Evolutionary conservation across 2,329 filamentous ascomycete species (phyloP), one percentile per base, ranked within the genome.

Genomic region (Fusarium tjaetaba): DNA sequence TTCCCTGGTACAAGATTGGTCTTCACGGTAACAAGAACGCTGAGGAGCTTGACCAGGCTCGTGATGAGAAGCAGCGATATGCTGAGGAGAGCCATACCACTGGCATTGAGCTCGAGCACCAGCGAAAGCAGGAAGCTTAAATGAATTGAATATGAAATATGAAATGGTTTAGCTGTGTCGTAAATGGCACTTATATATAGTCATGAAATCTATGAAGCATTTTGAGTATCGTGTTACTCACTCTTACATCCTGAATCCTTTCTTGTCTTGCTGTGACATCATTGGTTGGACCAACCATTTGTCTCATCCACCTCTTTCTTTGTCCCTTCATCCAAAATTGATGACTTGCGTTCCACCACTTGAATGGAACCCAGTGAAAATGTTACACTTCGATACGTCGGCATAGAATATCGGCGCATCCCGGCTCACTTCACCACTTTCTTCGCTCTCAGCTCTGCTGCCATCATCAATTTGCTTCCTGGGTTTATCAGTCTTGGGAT

Each of bases 1-100:
- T 94, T 55, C 91, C 91, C 1, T 95, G 93, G 93, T 90, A 93
- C 80, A 87, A 88, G 80, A 94, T 96, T 73, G 93, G 93, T 38
- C 82, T 85, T 1, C 78, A 86, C 73, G 88, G 88, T 2, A 88
- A 89, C 77, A 78, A 78, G 70, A 86, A 89, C 75, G 88, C 88
- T 13, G 86, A 88, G 10, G 76, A 80, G 55, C 81, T 83, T 74
- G 87, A 88, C 42, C 74, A 79, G 48, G 84, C 79, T 2, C 76
- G 82, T 38, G 77, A 83, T 61, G 85, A 88, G 79, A 87, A 88
- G 82, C 78, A 85, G 72, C 79, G 80, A 26, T 74, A 78, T 20
- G 81, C 80, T 0, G 80, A 81, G 45, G 82, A 82, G 45, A 74
- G 73, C 11, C 77, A 76, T 4, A 80, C 77, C 4, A 72, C 71